Percentiles rank a stretch among this genome's conserved stretches.
phyloP scores from a whole-genome alignment of 176 grass and related monocot genomes.

The Dactylis glomerata region DNA sequence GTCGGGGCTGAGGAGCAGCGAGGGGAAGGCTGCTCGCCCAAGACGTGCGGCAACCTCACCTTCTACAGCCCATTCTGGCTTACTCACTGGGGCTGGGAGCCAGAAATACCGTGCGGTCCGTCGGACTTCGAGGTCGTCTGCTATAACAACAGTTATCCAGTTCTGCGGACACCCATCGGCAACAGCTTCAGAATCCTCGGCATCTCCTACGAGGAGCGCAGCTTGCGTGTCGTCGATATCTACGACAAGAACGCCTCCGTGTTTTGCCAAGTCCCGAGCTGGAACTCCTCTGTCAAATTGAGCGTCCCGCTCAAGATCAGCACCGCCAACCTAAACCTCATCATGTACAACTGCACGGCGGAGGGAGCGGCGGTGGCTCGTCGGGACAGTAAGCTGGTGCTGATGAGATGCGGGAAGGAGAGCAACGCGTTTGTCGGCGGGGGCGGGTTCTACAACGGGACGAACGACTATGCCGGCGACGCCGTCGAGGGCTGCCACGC shows the following conservation, averaged over 20 bases:
- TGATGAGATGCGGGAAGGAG: neutral
- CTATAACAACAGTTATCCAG: no score
- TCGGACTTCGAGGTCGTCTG: no score
- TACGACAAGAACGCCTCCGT: rapidly evolving
- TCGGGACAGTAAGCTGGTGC: neutral
- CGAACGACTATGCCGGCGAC: neutral
- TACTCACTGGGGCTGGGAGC: no score
- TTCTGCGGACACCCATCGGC: no score
- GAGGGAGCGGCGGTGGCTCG: neutral
- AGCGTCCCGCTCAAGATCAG: neutral
- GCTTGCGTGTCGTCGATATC: rapidly evolving
- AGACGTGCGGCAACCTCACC: no score
- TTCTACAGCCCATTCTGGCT: no score
- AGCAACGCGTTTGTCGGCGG: rapidly evolving
- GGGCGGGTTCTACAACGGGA: neutral
- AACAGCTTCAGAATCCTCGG: no score
- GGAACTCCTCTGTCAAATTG: neutral
- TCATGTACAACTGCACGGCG: neutral
- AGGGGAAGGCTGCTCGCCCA: no score
- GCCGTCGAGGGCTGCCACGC: neutral
- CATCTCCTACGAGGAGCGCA: no score
- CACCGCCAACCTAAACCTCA: neutral
- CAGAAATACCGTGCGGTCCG: no score
- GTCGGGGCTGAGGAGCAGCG: no score
- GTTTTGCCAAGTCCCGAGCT: neutral